Evolutionary conservation across 371 early-diverging fungal genomes (phyloP).

Genomic region (Choanephora cucurbitarum): DNA sequence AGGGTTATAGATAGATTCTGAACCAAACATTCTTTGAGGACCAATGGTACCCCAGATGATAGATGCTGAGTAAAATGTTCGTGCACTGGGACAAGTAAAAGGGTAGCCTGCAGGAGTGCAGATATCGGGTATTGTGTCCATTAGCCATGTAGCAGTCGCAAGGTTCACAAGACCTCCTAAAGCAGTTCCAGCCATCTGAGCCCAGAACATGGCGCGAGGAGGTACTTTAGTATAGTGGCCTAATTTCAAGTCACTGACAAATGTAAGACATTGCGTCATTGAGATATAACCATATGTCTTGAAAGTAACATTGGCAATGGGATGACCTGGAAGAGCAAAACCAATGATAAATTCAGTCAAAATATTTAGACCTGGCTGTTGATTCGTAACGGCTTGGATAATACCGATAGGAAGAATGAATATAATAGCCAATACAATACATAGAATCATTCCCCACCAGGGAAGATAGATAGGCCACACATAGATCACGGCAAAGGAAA

Average conservation of each 20-base stretch:
- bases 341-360: slow-evolving; percentile 73
- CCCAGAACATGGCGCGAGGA: slow-evolving; percentile 68
- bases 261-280: slow-evolving; percentile 59
- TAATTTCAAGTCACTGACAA: slow-evolving; percentile 67
- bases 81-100: slow-evolving; percentile 66
- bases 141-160: slow-evolving; percentile 65
- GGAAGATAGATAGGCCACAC: slow-evolving; percentile 58
- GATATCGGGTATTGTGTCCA: slow-evolving; percentile 57
- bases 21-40: slow-evolving; percentile 72
- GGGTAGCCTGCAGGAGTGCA: slow-evolving; percentile 52
- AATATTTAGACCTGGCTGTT: slow-evolving; percentile 72
- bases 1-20: slow-evolving; percentile 52
- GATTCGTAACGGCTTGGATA: slow-evolving; percentile 71
- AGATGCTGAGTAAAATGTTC: slow-evolving; percentile 65
- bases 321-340: slow-evolving; percentile 62
- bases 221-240: slow-evolving; percentile 73
- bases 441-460: slow-evolving; percentile 73
- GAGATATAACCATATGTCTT: slow-evolving; percentile 69
- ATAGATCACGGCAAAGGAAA: slow-evolving; percentile 55
- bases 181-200: slow-evolving; percentile 60
- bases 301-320: slow-evolving; percentile 68
- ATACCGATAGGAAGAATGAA: slow-evolving; percentile 84
- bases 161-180: slow-evolving; percentile 66
- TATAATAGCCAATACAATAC: slow-evolving; percentile 59
- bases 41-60: slow-evolving; percentile 78